Percentiles rank a stretch among this genome's conserved stretches.
Evolutionary conservation across 2,329 filamentous ascomycete species (phyloP).

Genomic region (Penicillium sp.): DNA sequence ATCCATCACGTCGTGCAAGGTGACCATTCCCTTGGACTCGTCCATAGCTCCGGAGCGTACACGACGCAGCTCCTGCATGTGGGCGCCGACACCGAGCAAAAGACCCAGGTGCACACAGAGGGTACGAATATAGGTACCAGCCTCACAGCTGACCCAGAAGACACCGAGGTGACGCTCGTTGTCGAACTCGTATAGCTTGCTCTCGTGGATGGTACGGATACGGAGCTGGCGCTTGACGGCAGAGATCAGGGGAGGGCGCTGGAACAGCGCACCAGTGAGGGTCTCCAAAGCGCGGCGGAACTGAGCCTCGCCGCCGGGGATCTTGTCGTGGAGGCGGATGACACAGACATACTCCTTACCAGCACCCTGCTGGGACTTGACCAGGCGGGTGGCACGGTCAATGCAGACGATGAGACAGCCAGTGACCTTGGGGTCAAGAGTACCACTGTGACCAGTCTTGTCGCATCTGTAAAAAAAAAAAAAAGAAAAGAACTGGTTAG

Average conservation of each 20-base stretch:
- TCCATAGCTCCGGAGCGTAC: conserved; percentile 93
- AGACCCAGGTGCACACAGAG: conserved; percentile 89
- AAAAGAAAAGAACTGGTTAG: conserved; percentile 17
- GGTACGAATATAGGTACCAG: conserved; percentile 97
- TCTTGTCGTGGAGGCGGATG: conserved; percentile 89
- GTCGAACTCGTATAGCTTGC: conserved; percentile 94
- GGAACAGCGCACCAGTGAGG: conserved; percentile 92
- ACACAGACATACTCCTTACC: conserved; percentile 99
- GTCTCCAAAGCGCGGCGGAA: conserved; percentile 92
- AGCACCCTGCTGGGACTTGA: conserved; percentile 97
- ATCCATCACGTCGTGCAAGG: conserved; percentile 90
- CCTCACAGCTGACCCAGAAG: conserved; percentile 99
- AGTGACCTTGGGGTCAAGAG: conserved; percentile 96
- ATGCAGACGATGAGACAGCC: conserved; percentile 93
- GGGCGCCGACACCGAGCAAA: conserved; percentile 74
- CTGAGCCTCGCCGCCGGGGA: conserved; percentile 87
- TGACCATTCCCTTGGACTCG: conserved; percentile 82
- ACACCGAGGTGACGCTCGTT: conserved; percentile 96
- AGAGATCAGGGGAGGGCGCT: conserved; percentile 92
- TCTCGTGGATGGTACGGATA: conserved; percentile 97
- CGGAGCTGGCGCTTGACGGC: conserved; percentile 98
- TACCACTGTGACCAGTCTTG: conserved; percentile 97
- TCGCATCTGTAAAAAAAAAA: no score
- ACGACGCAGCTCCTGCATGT: conserved; percentile 97
- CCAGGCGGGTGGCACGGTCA: conserved; percentile 91